Percentiles rank a stretch among this genome's conserved stretches.
Evolutionary conservation across 257 asterid species (phyloP).

Genomic region (Coffea eugenioides): DNA sequence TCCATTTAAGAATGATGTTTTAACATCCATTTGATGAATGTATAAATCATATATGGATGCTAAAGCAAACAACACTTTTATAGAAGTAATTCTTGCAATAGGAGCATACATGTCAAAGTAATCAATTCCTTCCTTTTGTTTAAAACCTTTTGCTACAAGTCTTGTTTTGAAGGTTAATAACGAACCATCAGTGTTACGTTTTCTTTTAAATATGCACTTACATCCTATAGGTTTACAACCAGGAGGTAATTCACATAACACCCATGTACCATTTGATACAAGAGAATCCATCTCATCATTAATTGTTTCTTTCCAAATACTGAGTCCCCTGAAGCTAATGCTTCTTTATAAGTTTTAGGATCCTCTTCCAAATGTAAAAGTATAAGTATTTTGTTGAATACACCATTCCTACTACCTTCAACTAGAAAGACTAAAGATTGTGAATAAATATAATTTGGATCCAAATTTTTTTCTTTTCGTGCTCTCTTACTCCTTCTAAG

Average conservation of each 20-base stretch:
- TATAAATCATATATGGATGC: background rate
- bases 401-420: background rate
- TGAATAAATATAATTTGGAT: too few species aligned
- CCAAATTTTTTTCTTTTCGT: too few species aligned
- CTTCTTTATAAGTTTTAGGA: background rate
- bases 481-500: too few species aligned
- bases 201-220: background rate
- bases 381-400: background rate
- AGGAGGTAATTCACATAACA: too few species aligned
- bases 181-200: background rate
- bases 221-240: too few species aligned
- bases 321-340: background rate
- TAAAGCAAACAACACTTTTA: too few species aligned
- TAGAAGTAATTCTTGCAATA: too few species aligned
- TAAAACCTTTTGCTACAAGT: background rate
- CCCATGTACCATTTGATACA: conserved; percentile 3
- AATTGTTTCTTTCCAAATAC: background rate
- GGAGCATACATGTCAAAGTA: too few species aligned
- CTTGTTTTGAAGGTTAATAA: background rate
- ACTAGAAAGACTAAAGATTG: too few species aligned
- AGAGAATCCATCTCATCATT: conserved; percentile 4
- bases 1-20: too few species aligned
- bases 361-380: background rate
- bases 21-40: background rate
- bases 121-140: too few species aligned